Evolutionary conservation across 192 early-diverging fungal genomes (phyloP).

Genomic region (Coemansia sp.): DNA sequence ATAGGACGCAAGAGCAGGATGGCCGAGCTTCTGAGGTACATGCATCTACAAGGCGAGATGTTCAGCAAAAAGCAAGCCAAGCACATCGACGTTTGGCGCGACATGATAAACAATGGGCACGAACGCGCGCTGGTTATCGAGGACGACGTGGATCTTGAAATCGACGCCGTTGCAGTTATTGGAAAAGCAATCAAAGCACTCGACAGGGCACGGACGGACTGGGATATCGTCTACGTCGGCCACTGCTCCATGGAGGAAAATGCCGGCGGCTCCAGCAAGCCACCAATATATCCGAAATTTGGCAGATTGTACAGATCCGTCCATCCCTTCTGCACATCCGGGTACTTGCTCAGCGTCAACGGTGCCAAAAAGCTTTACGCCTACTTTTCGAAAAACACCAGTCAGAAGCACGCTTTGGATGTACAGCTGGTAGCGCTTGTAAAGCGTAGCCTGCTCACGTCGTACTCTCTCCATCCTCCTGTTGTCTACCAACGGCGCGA

Average conservation of each 20-base stretch:
- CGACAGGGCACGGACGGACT: slow-evolving; percentile 8
- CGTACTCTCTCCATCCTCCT: slow-evolving; percentile 45
- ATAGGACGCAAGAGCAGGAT: slow-evolving; percentile 43
- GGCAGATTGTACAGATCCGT: slow-evolving; percentile 20
- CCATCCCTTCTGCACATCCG: slow-evolving; percentile 55
- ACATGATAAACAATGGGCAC: slow-evolving; percentile 47
- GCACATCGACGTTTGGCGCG: slow-evolving; percentile 45
- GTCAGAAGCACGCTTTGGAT: slow-evolving; percentile 33
- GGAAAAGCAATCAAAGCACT: slow-evolving; percentile 16
- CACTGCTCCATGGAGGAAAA: slow-evolving; percentile 56
- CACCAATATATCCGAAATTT: not conserved
- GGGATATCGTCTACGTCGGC: slow-evolving; percentile 55
- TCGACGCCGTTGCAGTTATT: slow-evolving; percentile 24
- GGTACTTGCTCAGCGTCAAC: slow-evolving; percentile 41
- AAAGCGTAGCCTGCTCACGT: slow-evolving; percentile 29
- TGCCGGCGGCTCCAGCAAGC: not conserved
- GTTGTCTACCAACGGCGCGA: slow-evolving; percentile 55
- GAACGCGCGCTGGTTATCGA: slow-evolving; percentile 46
- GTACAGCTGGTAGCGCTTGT: slow-evolving; percentile 46
- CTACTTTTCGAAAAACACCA: slow-evolving; percentile 31
- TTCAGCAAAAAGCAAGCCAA: slow-evolving; percentile 17
- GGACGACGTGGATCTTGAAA: slow-evolving; percentile 57
- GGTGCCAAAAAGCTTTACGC: slow-evolving; percentile 53
- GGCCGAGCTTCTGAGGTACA: slow-evolving; percentile 32
- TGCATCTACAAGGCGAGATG: slow-evolving; percentile 36